These are phyloP conservation scores for Ceratobasidium sp. DNA, from an alignment of 1,284 basidiomycete species.

Conservation along the genomic window DNA sequence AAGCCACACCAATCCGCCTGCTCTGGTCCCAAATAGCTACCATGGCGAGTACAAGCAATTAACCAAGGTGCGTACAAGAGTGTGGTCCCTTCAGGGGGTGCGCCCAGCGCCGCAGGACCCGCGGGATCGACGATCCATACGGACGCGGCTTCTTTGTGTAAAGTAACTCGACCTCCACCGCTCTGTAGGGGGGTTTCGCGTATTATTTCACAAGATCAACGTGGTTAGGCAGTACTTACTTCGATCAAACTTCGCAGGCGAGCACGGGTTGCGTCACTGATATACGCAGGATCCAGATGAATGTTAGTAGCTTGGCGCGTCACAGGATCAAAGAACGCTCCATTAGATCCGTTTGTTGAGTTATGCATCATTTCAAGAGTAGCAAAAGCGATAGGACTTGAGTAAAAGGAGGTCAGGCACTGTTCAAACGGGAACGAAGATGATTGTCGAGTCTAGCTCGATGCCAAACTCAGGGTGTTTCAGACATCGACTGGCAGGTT, in stretches of 20 bases:
- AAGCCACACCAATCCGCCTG: conserved; percentile 33
- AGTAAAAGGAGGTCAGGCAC: not conserved
- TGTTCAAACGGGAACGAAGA: not conserved
- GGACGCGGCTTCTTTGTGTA: conserved; percentile 19
- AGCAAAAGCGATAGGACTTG: not conserved
- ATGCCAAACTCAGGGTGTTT: not conserved
- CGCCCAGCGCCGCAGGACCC: conserved; percentile 15
- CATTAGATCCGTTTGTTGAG: not conserved
- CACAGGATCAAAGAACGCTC: conserved; percentile 11
- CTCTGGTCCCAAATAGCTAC: conserved; percentile 12
- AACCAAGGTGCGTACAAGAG: conserved; percentile 31
- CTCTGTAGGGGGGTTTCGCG: not conserved
- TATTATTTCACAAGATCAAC: not conserved
- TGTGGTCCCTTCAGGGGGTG: not conserved
- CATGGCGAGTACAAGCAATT: conserved; percentile 5
- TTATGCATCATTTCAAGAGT: not conserved
- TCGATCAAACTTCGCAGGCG: conserved; percentile 19
- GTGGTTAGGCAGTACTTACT: not conserved
- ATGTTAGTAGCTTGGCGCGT: conserved; percentile 16
- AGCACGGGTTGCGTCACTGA: not conserved
- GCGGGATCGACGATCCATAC: conserved; percentile 35
- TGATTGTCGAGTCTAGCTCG: not conserved
- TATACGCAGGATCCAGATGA: conserved; percentile 9
- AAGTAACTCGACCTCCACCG: conserved; percentile 15
- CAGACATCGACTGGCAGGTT: too few species aligned